Conservation (phyloP, 2,329 filamentous ascomycete species). For the Alternaria sp. region DNA sequence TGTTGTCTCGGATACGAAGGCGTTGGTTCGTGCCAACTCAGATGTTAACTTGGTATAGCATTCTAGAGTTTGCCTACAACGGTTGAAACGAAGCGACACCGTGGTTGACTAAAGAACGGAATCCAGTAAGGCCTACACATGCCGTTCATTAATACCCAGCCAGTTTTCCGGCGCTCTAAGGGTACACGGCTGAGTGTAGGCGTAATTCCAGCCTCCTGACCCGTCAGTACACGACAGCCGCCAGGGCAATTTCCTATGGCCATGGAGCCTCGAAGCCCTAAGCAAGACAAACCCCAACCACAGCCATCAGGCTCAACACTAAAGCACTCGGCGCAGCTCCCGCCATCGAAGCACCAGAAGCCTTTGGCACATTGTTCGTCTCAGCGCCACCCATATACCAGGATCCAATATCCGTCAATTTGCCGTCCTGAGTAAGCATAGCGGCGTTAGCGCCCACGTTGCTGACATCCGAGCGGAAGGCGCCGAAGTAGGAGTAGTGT, state of each 20-base stretch:
- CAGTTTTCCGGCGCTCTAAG: too few relatives aligned
- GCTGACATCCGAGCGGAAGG: conserved; percentile 73
- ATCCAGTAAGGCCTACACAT: too few relatives aligned
- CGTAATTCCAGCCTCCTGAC: too few relatives aligned
- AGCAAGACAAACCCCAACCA: background rate
- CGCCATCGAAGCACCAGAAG: background rate
- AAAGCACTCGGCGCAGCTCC: background rate
- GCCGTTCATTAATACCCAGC: rapidly evolving
- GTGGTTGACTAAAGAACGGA: rapidly evolving
- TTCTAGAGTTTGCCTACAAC: too few relatives aligned
- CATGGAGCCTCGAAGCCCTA: background rate
- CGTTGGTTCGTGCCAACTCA: too few relatives aligned
- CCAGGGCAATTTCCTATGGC: background rate
- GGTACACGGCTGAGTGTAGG: too few relatives aligned
- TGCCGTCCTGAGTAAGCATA: conserved; percentile 73
- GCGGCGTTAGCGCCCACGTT: conserved; percentile 79
- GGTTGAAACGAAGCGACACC: too few relatives aligned
- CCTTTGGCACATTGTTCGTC: conserved; percentile 14
- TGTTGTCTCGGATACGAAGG: too few relatives aligned
- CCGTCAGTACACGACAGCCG: too few relatives aligned
- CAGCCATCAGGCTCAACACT: background rate
- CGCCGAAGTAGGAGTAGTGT: conserved; percentile 79
- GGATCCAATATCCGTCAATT: conserved; percentile 77
- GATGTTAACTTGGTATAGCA: too few relatives aligned
- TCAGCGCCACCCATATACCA: conserved; percentile 73